Percentiles rank a stretch among this genome's conserved stretches.
These are phyloP conservation scores for Scheffersomyces stambukii DNA, from an alignment of 1,139 yeast species.

Conservation along the genomic window DNA sequence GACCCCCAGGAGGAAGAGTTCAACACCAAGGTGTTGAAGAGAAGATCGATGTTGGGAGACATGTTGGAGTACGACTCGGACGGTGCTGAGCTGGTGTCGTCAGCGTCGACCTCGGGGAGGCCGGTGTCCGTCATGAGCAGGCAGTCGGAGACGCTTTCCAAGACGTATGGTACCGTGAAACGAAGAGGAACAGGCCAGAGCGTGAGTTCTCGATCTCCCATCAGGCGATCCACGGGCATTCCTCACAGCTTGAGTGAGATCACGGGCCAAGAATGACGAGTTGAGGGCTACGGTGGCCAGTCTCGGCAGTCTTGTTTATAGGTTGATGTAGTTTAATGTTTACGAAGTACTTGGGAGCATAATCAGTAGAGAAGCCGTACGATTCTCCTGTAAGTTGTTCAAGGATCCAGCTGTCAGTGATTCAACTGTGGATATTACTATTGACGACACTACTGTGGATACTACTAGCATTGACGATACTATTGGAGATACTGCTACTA, in stretches of 20 bases:
- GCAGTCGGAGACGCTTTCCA: conserved; percentile 5
- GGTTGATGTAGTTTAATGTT: not conserved
- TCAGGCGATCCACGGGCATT: conserved; percentile 8
- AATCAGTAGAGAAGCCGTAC: conserved; percentile 2
- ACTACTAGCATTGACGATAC: no score
- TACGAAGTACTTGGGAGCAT: conserved; percentile 1
- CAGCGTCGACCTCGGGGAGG: not conserved
- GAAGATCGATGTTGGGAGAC: conserved; percentile 43
- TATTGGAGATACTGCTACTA: no score
- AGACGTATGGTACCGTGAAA: conserved; percentile 9
- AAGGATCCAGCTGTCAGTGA: no score
- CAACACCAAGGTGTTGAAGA: conserved; percentile 16
- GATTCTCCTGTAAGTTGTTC: no score
- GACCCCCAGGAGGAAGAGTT: conserved; percentile 11
- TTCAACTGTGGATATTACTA: no score
- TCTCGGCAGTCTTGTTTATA: conserved; percentile 1
- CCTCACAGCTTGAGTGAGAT: conserved; percentile 8
- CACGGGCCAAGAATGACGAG: conserved; percentile 1
- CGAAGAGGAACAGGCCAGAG: conserved; percentile 2
- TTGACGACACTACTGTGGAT: no score
- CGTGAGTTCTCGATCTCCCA: conserved; percentile 2
- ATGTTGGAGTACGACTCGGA: conserved; percentile 45
- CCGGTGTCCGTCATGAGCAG: conserved; percentile 1
- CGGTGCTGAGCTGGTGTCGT: conserved; percentile 15
- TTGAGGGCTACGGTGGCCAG: not conserved